Conservation (phyloP, 2,329 filamentous ascomycete species). For the Chaetomiaceae sp. region DNA sequence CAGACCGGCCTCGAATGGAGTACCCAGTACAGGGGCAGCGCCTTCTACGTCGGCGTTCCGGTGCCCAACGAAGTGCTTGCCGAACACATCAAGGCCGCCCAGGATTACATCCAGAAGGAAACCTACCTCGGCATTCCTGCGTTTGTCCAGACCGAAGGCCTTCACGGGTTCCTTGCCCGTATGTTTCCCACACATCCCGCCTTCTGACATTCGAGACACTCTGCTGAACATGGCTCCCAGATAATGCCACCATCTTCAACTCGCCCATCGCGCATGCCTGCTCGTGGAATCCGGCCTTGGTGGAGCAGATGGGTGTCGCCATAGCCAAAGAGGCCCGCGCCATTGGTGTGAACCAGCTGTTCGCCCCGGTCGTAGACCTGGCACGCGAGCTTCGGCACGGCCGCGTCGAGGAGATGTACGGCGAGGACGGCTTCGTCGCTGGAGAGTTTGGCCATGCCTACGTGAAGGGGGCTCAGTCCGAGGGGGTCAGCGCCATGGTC, state of each 20-base stretch:
- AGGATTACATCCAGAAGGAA: constrained; percentile 64
- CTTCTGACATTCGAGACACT: not conserved
- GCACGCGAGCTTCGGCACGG: constrained; percentile 68
- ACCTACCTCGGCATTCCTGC: constrained; percentile 67
- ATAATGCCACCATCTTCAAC: constrained; percentile 73
- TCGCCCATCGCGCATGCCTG: constrained; percentile 69
- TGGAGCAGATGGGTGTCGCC: constrained; percentile 60
- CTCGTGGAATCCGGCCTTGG: constrained; percentile 61
- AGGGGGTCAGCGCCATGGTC: constrained; percentile 64
- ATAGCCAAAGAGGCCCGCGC: constrained; percentile 63
- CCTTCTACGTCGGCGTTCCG: constrained; percentile 64
- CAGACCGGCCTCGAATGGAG: constrained; percentile 60
- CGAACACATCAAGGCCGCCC: constrained; percentile 57
- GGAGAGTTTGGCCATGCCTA: constrained; percentile 62
- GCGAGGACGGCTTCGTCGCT: constrained; percentile 62
- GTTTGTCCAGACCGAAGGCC: constrained; percentile 68
- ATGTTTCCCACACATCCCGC: no score
- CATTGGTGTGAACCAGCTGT: constrained; percentile 67
- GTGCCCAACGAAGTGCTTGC: constrained; percentile 56
- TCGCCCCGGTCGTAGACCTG: constrained; percentile 65
- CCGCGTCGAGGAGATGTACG: constrained; percentile 68
- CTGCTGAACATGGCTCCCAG: not conserved
- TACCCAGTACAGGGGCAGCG: constrained; percentile 61
- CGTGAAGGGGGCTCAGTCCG: constrained; percentile 55
- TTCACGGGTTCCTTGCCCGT: constrained; percentile 64